A percentile compares a stretch with the other conserved stretches of the same genome.
phyloP scores from a whole-genome alignment of 2,329 filamentous ascomycete genomes.

The Emericellopsis atlantica region DNA sequence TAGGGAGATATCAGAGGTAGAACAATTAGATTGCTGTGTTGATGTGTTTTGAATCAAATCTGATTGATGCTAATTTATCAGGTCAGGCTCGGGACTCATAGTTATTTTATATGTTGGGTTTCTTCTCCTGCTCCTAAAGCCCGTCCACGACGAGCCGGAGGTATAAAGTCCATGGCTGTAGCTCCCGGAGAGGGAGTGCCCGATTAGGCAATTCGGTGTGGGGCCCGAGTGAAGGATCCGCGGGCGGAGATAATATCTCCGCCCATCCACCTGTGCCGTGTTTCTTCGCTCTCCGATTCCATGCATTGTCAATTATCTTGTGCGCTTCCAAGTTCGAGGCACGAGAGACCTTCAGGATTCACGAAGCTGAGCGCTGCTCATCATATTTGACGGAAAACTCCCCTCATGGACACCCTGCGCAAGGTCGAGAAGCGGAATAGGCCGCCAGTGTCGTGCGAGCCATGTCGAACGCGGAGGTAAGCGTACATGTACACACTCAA shows the following conservation, averaged over 20 bases:
- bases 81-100: too few relatives aligned
- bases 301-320: background rate
- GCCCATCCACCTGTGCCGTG: background rate
- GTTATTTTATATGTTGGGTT: background rate
- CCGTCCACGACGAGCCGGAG: background rate
- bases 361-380: too few relatives aligned
- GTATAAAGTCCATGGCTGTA: background rate
- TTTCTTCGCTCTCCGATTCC: background rate
- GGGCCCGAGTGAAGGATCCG: too few relatives aligned
- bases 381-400: too few relatives aligned
- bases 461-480: slow-evolving; percentile 18
- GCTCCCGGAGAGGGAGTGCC: background rate
- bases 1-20: too few relatives aligned
- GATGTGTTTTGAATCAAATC: too few relatives aligned
- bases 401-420: too few relatives aligned
- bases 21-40: too few relatives aligned
- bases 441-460: slow-evolving; percentile 19
- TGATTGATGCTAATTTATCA: too few relatives aligned
- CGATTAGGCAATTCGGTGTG: too few relatives aligned
- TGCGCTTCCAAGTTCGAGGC: too few relatives aligned
- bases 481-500: background rate
- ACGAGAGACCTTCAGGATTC: too few relatives aligned
- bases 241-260: slow-evolving; percentile 8
- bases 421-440: slow-evolving; percentile 20
- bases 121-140: background rate